These are phyloP conservation scores for Hanseniaspora guilliermondii DNA, from an alignment of 805 yeast species.

Conservation along the genomic window DNA sequence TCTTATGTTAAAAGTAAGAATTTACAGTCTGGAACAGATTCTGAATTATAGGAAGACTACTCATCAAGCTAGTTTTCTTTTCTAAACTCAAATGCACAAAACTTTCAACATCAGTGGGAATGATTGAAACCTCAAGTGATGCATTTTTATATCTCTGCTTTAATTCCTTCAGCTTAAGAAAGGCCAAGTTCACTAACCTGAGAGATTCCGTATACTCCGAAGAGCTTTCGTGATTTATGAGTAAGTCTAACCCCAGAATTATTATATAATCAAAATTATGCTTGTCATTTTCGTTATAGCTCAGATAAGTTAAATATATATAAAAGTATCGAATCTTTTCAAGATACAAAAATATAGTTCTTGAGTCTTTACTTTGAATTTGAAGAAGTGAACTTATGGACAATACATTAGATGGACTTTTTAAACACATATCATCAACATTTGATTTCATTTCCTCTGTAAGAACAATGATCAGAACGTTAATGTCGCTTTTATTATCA, in stretches of 20 bases:
- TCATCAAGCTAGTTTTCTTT: background rate
- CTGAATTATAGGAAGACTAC: background rate
- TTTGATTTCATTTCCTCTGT: background rate
- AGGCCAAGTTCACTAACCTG: conserved; percentile 5
- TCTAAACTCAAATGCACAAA: background rate
- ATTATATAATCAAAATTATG: conserved; percentile 19
- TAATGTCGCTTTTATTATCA: background rate
- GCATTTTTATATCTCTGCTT: conserved; percentile 4
- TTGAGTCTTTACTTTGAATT: conserved; percentile 28
- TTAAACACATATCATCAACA: background rate
- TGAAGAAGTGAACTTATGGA: background rate
- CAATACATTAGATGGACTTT: background rate
- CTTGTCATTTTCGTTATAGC: conserved; percentile 18
- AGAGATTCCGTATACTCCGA: background rate
- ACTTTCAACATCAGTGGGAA: background rate
- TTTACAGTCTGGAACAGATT: background rate
- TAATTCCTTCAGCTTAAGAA: conserved; percentile 3
- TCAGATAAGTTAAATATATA: conserved; percentile 27
- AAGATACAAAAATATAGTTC: conserved; percentile 20
- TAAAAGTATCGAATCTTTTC: conserved; percentile 25
- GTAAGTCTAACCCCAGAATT: conserved; percentile 23
- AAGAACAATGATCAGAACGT: background rate
- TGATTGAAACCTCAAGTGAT: background rate
- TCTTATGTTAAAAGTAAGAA: background rate
- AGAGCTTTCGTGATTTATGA: conserved; percentile 4